A percentile compares a stretch with the other conserved stretches of the same genome.
Conservation (phyloP, 2,329 filamentous ascomycete species). For the Plenodomus lindquistii region DNA sequence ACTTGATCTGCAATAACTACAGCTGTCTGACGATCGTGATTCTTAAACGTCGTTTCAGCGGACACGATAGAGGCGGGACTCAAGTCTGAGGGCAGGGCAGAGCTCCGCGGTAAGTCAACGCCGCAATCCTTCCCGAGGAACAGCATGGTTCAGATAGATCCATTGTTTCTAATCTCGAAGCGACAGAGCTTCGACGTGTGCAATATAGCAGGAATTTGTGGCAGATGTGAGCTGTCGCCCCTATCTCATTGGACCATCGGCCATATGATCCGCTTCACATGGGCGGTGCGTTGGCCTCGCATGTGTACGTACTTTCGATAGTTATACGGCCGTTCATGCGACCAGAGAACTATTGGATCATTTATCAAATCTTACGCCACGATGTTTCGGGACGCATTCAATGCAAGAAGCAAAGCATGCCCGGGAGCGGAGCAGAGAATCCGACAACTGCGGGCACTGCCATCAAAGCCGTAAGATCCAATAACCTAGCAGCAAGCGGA, state of each 20-base stretch:
- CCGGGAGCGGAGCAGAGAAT: neutral
- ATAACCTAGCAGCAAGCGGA: neutral
- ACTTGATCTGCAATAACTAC: neutral
- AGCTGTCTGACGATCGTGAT: too few relatives aligned
- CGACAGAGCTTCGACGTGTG: neutral
- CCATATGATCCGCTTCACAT: neutral
- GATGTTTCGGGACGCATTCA: neutral
- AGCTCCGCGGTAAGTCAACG: neutral
- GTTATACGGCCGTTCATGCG: neutral
- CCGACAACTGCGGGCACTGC: too few relatives aligned
- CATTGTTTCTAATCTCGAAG: neutral
- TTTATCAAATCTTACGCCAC: neutral
- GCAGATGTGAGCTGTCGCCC: neutral
- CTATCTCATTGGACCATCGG: neutral
- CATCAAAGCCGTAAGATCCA: neutral
- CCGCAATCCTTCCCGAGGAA: neutral
- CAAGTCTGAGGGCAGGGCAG: too few relatives aligned
- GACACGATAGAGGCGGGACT: too few relatives aligned
- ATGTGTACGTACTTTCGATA: neutral
- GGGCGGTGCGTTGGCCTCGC: neutral
- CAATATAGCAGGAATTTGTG: neutral
- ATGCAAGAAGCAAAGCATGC: neutral
- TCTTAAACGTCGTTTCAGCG: too few relatives aligned
- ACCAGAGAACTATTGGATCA: neutral
- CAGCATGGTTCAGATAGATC: neutral